phyloP scores from a whole-genome alignment of 1,284 basidiomycete genomes.

The Phylloporus sp. region DNA sequence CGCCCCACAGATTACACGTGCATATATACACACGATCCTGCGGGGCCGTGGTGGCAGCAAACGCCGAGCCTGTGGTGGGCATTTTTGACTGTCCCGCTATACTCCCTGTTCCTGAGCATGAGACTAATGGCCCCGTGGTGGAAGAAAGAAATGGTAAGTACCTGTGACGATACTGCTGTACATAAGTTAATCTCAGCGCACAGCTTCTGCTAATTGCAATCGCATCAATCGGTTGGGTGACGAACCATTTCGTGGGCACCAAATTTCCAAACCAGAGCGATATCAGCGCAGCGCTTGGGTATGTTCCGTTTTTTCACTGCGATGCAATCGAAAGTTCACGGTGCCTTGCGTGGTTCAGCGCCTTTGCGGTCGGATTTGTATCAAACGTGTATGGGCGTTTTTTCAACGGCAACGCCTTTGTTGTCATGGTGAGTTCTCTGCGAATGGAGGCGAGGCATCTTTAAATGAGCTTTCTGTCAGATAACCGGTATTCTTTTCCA shows the following conservation, averaged over 20 bases:
- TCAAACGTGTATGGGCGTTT: conserved; percentile 87
- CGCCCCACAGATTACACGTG: conserved; percentile 72
- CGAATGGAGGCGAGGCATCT: background rate
- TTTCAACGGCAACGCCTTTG: conserved; percentile 80
- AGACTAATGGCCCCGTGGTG: conserved; percentile 79
- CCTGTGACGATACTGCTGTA: background rate
- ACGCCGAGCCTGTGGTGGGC: conserved; percentile 69
- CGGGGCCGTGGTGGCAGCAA: conserved; percentile 66
- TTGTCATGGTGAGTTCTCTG: conserved; percentile 66
- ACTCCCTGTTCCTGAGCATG: conserved; percentile 77
- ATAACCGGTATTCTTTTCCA: conserved; percentile 88
- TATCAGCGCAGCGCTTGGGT: conserved; percentile 77
- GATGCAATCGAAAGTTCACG: conserved; percentile 1
- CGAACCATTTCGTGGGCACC: conserved; percentile 75
- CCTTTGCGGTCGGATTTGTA: conserved; percentile 84
- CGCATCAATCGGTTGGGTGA: conserved; percentile 80
- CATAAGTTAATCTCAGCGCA: conserved; percentile 17
- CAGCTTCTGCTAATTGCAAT: conserved; percentile 71
- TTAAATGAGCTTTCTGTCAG: conserved; percentile 38
- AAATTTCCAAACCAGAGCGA: conserved; percentile 78
- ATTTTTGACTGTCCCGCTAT: conserved; percentile 84
- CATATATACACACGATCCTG: conserved; percentile 56
- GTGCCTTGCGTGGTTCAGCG: conserved; percentile 47
- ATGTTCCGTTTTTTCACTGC: conserved; percentile 23
- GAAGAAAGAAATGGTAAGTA: conserved; percentile 72